Base-by-base conservation (phyloP, 2,329 filamentous ascomycete genomes). In the Pyrenophora seminiperda region DNA sequence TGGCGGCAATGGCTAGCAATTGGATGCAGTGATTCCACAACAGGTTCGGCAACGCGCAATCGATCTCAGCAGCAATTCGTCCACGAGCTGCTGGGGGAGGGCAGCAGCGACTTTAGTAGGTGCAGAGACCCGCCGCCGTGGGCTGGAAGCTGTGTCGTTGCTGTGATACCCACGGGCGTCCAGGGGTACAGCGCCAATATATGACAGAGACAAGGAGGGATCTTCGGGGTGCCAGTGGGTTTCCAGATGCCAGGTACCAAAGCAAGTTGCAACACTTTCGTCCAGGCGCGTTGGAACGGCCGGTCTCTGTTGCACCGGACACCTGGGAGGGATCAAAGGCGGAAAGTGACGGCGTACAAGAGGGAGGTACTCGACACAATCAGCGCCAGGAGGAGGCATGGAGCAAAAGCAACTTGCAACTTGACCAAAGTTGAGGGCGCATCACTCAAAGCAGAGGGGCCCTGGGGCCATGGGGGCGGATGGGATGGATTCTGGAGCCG, bases 161-260 rank as follows among this genome's bases (percentile, higher is more conserved):
- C 62, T 66, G 71, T 72, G 63, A 67, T 66, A 72, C 68, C 62
- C 55, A 62, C 61, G 45, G 45, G 50, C 50, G 53, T 61, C 67
- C 66, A 71, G 71, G 70, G 69, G 67, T 63, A 65, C 44, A 46
- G 32, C 56, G 66, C 62, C 68, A 72, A 71, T 73, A 73, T 73
- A 73, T 72, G 63, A 59, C 58, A 67, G 65, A 66, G 59, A 72
- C 62, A 67, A 55, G 59, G 61, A 60, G 42, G 53, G 58, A 62
- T 67, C 56, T 58, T 68, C 57, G 59, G 68, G 65, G 65, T 68
- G 64, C 58, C 56, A 61, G 60, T 58, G 48, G 52, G 59, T 54
- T 58, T 68, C 61, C 61, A 55, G 63, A 63, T 67, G 66, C 71
- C 70, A 74, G 72, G 71, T 59, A 75, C 72, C 54, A 71, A 68